These are phyloP conservation scores for Gossypium sturtianum DNA, from an alignment of 345 rosid species.

Conservation along the genomic window DNA sequence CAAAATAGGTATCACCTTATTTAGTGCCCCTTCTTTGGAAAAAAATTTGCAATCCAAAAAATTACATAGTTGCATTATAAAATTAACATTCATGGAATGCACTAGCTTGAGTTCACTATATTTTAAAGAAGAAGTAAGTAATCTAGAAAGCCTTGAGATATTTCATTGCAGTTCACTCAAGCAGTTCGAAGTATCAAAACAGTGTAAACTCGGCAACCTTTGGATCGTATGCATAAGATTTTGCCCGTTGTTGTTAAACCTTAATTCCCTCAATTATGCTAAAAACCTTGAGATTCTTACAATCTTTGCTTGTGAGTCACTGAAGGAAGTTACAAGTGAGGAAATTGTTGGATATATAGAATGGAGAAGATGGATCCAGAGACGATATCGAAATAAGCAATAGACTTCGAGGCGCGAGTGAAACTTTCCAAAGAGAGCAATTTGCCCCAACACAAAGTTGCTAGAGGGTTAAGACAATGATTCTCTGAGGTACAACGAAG, in stretches of 20 bases:
- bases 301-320: background rate
- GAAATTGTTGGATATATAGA: too few relatives aligned
- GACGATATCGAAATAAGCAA: too few relatives aligned
- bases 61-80: slow-evolving; percentile 1
- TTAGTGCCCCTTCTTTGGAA: background rate
- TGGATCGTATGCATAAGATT: background rate
- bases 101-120: background rate
- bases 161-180: background rate
- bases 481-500: too few relatives aligned
- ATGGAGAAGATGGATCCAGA: too few relatives aligned
- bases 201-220: background rate
- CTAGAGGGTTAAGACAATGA: too few relatives aligned
- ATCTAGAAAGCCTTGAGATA: background rate
- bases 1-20: slow-evolving; percentile 6
- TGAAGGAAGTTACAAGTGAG: background rate
- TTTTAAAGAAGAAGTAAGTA: background rate
- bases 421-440: too few relatives aligned
- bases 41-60: background rate
- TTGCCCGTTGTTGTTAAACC: background rate
- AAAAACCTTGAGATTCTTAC: background rate
- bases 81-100: background rate
- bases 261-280: background rate
- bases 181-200: background rate
- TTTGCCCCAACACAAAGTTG: too few relatives aligned
- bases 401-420: too few relatives aligned